These are phyloP conservation scores for Fusarium sp. DNA, from an alignment of 2,329 filamentous ascomycete species.

Conservation along the genomic window DNA sequence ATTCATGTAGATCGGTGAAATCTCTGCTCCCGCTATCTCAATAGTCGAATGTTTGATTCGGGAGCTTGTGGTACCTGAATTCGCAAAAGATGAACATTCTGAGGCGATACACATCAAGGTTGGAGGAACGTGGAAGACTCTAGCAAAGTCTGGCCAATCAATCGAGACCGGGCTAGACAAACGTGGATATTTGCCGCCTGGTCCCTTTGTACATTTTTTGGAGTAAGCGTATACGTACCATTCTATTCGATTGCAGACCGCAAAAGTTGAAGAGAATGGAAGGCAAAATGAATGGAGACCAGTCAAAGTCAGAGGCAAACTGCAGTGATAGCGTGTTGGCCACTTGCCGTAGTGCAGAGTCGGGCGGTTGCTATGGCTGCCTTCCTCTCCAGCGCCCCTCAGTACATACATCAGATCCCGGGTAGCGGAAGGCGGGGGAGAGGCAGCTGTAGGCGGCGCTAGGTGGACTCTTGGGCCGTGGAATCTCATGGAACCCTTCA, in stretches of 20 bases:
- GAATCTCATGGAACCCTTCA: slow-evolving; percentile 62
- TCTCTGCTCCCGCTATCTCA: slow-evolving; percentile 12
- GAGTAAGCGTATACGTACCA: slow-evolving; percentile 29
- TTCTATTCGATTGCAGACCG: not conserved
- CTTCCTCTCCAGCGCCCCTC: slow-evolving; percentile 22
- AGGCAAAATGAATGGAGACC: slow-evolving; percentile 1
- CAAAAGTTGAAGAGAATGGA: not conserved
- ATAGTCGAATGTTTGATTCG: slow-evolving; percentile 30
- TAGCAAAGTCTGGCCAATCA: slow-evolving; percentile 44
- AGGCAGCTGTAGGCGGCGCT: slow-evolving; percentile 32
- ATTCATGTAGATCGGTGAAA: slow-evolving; percentile 24
- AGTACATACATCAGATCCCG: not conserved
- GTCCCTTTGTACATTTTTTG: slow-evolving; percentile 36
- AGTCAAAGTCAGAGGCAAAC: slow-evolving; percentile 20
- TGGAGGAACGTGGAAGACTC: slow-evolving; percentile 42
- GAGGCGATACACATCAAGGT: slow-evolving; percentile 34
- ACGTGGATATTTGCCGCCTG: slow-evolving; percentile 36
- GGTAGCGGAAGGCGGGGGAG: slow-evolving; percentile 29
- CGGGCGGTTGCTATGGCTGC: slow-evolving; percentile 37
- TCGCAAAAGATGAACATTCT: slow-evolving; percentile 30
- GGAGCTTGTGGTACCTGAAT: slow-evolving; percentile 35
- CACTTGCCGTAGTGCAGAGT: slow-evolving; percentile 31
- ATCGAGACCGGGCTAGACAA: slow-evolving; percentile 17
- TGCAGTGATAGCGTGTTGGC: slow-evolving; percentile 18
- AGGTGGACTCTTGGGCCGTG: slow-evolving; percentile 51